Base-by-base conservation (phyloP, 2,329 filamentous ascomycete species). In the Cadophora gregata region DNA sequence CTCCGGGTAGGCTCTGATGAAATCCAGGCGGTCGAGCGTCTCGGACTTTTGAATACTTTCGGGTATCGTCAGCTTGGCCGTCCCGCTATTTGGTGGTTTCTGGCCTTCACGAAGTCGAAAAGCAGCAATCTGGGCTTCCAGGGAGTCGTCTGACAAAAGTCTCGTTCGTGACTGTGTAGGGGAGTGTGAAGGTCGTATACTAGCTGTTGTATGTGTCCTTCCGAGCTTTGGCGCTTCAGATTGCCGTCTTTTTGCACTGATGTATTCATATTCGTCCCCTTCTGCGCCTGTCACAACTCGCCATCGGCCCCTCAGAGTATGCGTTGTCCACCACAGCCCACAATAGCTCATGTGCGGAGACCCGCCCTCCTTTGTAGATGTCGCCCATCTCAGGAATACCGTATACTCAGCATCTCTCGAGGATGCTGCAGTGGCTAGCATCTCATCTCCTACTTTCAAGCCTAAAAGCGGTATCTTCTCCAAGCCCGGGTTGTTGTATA, bases 271-370 rank as follows among this genome's bases (percentile, higher is more conserved):
- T 25, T 66, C 38, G 25, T 62, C 59, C 53, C 27, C 55, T 25
- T 65, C 50, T 6, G 68, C 66, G 29, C 73, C 72, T 51, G 58
- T 64, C 9, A 74, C 63, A 21, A 74, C 56, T 21, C 71, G 63
- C 72, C 72, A 74, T 36, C 71, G 68, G 5, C 69, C 62, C 29
- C 67, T 64, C 27, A 74, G 21, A 4, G 68, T 72, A 24, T 70
- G 70, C 12, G 63, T 59, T 16, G 67, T 65, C 73, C 72, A 74
- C 67, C 53, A 55, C 5, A 74, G 42, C 12, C 69, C 72, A 33
- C 63, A 70, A 36, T 71, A 70, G 29, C 58, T 50, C 10, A 47
- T 24, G n/a, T 61, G 59, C 14, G 62, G 24, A 56, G 12, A 47
- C 12, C 53, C 47, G 31, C 59, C 56, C 21, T 59, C 42, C 24